Percentiles rank a stretch among this genome's conserved stretches.
These are phyloP conservation scores for Shiraia sp. DNA, from an alignment of 2,329 filamentous ascomycete genomes.

Conservation along the genomic window DNA sequence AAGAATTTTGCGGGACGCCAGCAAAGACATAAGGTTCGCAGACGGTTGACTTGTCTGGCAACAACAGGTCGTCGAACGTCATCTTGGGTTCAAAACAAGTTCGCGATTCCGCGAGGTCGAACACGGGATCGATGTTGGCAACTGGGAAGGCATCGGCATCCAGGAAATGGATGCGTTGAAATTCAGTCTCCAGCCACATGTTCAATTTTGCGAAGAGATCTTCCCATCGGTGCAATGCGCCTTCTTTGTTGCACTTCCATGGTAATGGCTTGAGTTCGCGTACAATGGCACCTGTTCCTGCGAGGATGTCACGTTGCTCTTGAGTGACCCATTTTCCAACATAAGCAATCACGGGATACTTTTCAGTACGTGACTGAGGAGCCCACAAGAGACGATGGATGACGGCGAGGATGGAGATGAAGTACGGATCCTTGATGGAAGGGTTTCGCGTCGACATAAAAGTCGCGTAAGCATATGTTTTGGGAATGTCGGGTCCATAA, in stretches of 20 bases:
- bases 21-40: conserved; percentile 39
- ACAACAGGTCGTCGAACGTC: conserved; percentile 28
- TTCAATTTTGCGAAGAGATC: conserved; percentile 43
- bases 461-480: conserved; percentile 34
- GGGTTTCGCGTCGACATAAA: conserved; percentile 38
- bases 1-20: conserved; percentile 26
- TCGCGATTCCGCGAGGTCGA: conserved; percentile 25
- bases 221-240: conserved; percentile 32
- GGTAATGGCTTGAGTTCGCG: conserved; percentile 34
- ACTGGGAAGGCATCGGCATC: conserved; percentile 42
- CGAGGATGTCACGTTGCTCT: conserved; percentile 35
- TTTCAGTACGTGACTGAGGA: conserved; percentile 25
- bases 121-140: conserved; percentile 34
- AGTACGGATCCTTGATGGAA: conserved; percentile 41
- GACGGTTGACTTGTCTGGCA: conserved; percentile 18
- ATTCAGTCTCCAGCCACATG: conserved; percentile 41
- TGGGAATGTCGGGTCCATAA: conserved; percentile 18
- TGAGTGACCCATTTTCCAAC: conserved; percentile 38
- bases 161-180: conserved; percentile 35
- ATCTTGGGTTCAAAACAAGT: conserved; percentile 27
- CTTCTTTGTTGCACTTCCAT: conserved; percentile 30
- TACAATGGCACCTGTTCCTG: conserved; percentile 38
- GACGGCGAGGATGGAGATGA: conserved; percentile 38
- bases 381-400: conserved; percentile 41
- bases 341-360: conserved; percentile 38